Base-by-base conservation (phyloP, 805 yeast species). In the Grigorovia jiainica region DNA sequence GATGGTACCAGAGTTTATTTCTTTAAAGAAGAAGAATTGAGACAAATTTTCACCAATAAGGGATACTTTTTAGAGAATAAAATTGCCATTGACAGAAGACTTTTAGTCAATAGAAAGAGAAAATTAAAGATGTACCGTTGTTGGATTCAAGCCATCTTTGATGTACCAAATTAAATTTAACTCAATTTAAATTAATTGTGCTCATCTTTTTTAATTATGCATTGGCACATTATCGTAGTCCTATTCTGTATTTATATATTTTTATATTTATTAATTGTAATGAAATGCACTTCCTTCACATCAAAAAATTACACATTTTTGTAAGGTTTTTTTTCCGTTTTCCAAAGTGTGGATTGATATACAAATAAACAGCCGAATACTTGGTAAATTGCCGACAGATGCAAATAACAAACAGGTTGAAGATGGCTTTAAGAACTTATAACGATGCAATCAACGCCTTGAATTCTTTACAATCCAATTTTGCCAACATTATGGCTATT, bases 1-100 rank as follows among this genome's bases (percentile, higher is more conserved):
- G 98, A 92, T 60, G 98, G 98, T 38, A 92, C 98, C 0, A 72
- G 98, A 52, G 98, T 92, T 10, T 92, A 92, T 61, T 92, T 92
- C 66, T 92, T 92, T 67, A 86, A 95, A 2, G 97, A 90, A 58
- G 95, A 90, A 45, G 96, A 92, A 64, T 63, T 90, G 44, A 70
- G 84, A 47, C 67, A 73, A 36, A 83, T 90, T 3, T 92, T 90
- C 59, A 72, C 79, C 13, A 55, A 63, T 21, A 67, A 71, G 5
- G 39, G 39, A 16, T 68, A 68, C 16, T 87, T 90, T 54, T 60
- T 56, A n/a, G 90, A 84, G 48, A 73, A 68, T 32, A 81, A 74
- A 58, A 81, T 92, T 33, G 97, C 85, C 1, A 83, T 95, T 1
- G 98, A 92, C 65, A 75, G 96, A 59, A 69, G 98, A 53, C 68